phyloP scores from a whole-genome alignment of 2,329 filamentous ascomycete genomes.

The Penicillium oxalicum region DNA sequence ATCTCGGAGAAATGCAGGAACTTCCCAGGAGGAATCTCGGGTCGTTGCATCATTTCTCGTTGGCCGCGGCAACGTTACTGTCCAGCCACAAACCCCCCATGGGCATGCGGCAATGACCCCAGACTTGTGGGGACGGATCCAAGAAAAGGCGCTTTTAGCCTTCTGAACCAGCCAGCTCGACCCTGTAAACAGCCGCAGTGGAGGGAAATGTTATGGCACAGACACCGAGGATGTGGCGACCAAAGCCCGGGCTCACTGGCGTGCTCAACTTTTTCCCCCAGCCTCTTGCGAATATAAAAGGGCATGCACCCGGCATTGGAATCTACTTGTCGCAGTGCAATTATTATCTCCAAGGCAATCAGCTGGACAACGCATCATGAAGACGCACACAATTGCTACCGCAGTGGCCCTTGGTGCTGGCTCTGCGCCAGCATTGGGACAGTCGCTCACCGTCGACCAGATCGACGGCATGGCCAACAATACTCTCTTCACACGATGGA shows the following conservation, averaged over 20 bases:
- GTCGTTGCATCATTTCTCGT: conserved; percentile 2
- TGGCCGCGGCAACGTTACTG: background rate
- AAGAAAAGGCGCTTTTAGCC: background rate
- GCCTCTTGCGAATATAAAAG: background rate
- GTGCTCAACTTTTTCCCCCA: background rate
- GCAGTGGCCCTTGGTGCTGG: conserved; percentile 3
- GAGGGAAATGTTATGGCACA: background rate
- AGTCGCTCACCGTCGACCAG: conserved; percentile 6
- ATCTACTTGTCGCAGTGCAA: background rate
- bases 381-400: background rate
- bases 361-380: conserved; percentile 5
- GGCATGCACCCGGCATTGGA: background rate
- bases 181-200: background rate
- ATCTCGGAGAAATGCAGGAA: conserved; percentile 2
- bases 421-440: conserved; percentile 3
- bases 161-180: background rate
- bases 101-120: background rate
- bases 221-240: conserved; percentile 16
- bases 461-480: conserved; percentile 14
- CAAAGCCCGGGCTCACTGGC: conserved; percentile 1
- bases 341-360: background rate
- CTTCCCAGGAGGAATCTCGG: conserved; percentile 5
- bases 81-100: background rate
- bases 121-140: background rate
- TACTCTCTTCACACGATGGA: conserved; percentile 13